phyloP scores from a whole-genome alignment of 108 stramenopile species.

The Ochromonas danica region DNA sequence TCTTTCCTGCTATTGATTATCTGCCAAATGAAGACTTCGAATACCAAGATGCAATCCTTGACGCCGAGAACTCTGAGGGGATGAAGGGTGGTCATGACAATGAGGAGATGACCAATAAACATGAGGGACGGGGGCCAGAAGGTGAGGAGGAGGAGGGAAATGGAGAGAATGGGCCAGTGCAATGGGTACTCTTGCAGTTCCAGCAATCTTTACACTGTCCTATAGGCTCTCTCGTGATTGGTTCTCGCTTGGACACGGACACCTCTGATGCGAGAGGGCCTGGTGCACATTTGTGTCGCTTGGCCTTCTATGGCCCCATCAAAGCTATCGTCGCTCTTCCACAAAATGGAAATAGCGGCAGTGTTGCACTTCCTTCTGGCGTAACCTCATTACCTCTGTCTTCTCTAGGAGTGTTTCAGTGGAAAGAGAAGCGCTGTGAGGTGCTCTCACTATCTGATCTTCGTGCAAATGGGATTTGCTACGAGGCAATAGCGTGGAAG shows the following conservation, averaged over 20 bases:
- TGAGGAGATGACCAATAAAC: neutral
- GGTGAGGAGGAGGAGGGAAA: neutral
- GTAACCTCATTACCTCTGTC: neutral
- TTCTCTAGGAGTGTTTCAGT: neutral
- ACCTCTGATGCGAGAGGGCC: constrained; percentile 38
- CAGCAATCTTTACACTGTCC: constrained; percentile 84
- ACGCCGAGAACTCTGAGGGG: neutral
- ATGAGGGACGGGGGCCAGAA: neutral
- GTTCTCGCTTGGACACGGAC: constrained; percentile 78
- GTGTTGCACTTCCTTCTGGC: neutral
- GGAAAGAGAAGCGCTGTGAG: neutral
- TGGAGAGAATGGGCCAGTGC: constrained; percentile 55
- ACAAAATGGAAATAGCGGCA: neutral
- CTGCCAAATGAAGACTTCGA: constrained; percentile 66
- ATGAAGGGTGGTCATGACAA: neutral
- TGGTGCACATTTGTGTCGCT: constrained; percentile 65
- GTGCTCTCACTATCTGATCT: neutral
- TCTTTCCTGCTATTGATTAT: constrained; percentile 72
- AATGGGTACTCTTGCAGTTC: constrained; percentile 87
- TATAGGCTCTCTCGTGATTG: constrained; percentile 76
- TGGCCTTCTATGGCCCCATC: constrained; percentile 81
- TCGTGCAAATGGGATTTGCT: neutral
- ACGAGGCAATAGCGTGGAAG: constrained; percentile 6
- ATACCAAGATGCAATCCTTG: constrained; percentile 65
- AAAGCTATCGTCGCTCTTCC: neutral